Evolutionary conservation across 768 basidiomycete genomes (phyloP).

Genomic region (Russula olivacea): DNA sequence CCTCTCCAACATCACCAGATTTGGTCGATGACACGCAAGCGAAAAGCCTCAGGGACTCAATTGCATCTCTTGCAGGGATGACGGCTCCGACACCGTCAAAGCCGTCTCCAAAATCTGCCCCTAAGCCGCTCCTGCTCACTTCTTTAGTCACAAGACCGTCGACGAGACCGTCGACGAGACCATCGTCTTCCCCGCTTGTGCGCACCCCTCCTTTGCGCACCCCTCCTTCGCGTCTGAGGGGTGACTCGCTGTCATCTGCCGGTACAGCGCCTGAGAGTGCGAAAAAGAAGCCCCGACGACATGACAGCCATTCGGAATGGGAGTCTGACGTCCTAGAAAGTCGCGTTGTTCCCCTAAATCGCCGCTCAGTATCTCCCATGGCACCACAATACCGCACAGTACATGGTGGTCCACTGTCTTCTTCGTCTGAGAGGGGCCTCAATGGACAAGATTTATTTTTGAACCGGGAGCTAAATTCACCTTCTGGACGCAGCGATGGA

Average conservation of each 20-base stretch:
- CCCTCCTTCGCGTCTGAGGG: slow-evolving; percentile 31
- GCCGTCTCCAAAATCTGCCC: slow-evolving; percentile 44
- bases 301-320: slow-evolving; percentile 41
- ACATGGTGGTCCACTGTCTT: slow-evolving; percentile 35
- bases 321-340: slow-evolving; percentile 53
- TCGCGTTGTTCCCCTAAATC: slow-evolving; percentile 57
- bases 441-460: slow-evolving; percentile 5
- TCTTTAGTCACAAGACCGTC: slow-evolving; percentile 26
- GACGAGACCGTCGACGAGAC: no score
- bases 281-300: slow-evolving; percentile 34
- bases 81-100: slow-evolving; percentile 31
- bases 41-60: slow-evolving; percentile 39
- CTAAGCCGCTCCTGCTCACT: slow-evolving; percentile 59
- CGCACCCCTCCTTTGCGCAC: slow-evolving; percentile 24
- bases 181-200: slow-evolving; percentile 22
- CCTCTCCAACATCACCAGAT: slow-evolving; percentile 11
- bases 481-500: slow-evolving; percentile 25
- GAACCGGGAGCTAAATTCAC: slow-evolving; percentile 7
- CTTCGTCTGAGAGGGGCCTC: slow-evolving; percentile 26
- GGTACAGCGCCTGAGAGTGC: slow-evolving; percentile 50
- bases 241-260: slow-evolving; percentile 54
- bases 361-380: slow-evolving; percentile 67
- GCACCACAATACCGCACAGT: slow-evolving; percentile 32
- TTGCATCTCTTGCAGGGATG: slow-evolving; percentile 38
- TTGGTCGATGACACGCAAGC: slow-evolving; percentile 33